Percentiles rank a stretch among this genome's conserved stretches.
These are phyloP conservation scores for Penicillium sumatraense DNA, from an alignment of 2,329 filamentous ascomycete species.

Conservation along the genomic window DNA sequence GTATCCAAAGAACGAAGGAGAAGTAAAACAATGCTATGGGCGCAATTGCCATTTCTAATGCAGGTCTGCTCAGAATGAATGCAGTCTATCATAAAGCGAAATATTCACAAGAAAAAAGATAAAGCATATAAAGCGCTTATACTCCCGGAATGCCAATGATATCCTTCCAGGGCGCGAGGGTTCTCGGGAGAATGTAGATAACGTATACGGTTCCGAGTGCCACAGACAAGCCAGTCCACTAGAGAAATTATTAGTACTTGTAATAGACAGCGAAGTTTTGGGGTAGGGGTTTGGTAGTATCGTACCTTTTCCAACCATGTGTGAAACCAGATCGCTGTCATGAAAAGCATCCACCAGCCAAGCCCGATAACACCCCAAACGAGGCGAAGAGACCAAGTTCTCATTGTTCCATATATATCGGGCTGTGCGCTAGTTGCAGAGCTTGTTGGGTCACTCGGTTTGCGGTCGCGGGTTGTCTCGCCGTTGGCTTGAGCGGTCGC, in stretches of 20 bases:
- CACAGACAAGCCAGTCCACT: constrained; percentile 57
- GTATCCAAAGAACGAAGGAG: not conserved
- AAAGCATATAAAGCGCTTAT: constrained; percentile 23
- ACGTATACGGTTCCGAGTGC: constrained; percentile 54
- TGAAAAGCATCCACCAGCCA: constrained; percentile 94
- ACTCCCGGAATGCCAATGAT: constrained; percentile 51
- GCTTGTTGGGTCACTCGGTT: constrained; percentile 25
- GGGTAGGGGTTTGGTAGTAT: constrained; percentile 28
- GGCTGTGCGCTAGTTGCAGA: constrained; percentile 28
- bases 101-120: constrained; percentile 14
- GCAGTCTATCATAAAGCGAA: constrained; percentile 16
- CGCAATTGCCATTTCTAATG: constrained; percentile 3
- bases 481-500: constrained; percentile 19
- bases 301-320: constrained; percentile 96
- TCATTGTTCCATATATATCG: constrained; percentile 55
- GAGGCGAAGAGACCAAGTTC: constrained; percentile 59
- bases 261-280: not conserved
- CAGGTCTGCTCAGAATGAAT: constrained; percentile 2
- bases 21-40: not conserved
- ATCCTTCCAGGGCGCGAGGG: constrained; percentile 47
- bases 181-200: constrained; percentile 57
- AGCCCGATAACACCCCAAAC: constrained; percentile 66
- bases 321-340: constrained; percentile 98
- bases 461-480: constrained; percentile 46
- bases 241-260: constrained; percentile 12